Conservation (phyloP, 2,329 filamentous ascomycete species). For the Verticillium longisporum region DNA sequence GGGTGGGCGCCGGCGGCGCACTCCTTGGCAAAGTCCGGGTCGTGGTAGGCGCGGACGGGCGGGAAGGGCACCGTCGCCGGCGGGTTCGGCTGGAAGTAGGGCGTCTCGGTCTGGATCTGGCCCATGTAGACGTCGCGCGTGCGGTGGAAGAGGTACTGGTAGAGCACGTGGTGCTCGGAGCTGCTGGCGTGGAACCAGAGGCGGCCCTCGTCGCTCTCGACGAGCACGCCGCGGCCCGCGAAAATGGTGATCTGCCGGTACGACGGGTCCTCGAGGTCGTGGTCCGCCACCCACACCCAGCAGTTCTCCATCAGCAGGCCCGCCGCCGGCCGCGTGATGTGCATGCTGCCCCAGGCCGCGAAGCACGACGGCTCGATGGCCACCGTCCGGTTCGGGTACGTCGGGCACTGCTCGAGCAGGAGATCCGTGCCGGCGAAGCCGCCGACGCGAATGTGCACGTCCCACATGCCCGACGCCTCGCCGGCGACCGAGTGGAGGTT, state of each 20-base stretch:
- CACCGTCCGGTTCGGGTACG: constrained; percentile 24
- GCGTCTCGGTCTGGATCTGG: constrained; percentile 62
- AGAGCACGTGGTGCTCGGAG: constrained; percentile 60
- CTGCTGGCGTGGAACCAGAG: constrained; percentile 60
- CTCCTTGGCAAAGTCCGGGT: constrained; percentile 44
- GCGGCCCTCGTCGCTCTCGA: constrained; percentile 34
- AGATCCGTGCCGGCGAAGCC: constrained; percentile 65
- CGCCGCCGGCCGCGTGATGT: constrained; percentile 29
- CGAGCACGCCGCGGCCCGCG: constrained; percentile 41
- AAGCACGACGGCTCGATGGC: constrained; percentile 26
- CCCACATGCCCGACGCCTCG: constrained; percentile 58
- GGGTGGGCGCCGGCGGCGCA: constrained; percentile 20
- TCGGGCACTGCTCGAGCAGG: constrained; percentile 55
- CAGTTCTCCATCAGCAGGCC: constrained; percentile 35
- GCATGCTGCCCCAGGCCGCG: constrained; percentile 35
- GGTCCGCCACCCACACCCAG: constrained; percentile 43
- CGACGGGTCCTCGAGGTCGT: constrained; percentile 44
- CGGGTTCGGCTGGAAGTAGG: constrained; percentile 65
- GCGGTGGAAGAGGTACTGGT: constrained; percentile 59
- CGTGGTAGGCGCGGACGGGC: constrained; percentile 30
- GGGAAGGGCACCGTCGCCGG: constrained; percentile 51
- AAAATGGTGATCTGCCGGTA: constrained; percentile 45
- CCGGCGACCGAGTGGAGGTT: constrained; percentile 47
- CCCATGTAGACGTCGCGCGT: constrained; percentile 57
- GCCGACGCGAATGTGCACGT: constrained; percentile 69